phyloP scores from a whole-genome alignment of 805 yeast species.

The Cyberlindnera galapagoensis region DNA sequence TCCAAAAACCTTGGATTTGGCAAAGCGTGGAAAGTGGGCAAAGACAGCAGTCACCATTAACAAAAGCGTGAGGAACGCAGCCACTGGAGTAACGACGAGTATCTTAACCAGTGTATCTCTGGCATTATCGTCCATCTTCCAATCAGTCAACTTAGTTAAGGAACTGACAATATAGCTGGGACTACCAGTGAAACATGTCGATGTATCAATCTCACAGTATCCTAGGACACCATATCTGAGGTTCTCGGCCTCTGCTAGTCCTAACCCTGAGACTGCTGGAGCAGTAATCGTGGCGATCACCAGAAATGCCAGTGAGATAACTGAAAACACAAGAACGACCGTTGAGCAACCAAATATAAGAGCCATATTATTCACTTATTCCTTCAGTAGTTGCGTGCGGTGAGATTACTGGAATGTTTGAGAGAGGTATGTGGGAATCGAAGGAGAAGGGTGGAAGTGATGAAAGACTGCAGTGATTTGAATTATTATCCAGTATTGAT shows the following conservation, averaged over 20 bases:
- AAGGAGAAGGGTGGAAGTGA: no score
- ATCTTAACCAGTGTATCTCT: constrained; percentile 49
- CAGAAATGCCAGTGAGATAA: constrained; percentile 54
- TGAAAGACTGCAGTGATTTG: no score
- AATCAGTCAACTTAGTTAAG: constrained; percentile 29
- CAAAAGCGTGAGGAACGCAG: constrained; percentile 55
- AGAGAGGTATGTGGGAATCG: no score
- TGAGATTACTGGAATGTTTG: no score
- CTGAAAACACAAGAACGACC: constrained; percentile 37
- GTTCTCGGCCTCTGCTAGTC: constrained; percentile 40
- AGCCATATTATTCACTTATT: constrained; percentile 21
- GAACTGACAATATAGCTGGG: constrained; percentile 32
- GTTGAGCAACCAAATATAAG: constrained; percentile 34
- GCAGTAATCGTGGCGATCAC: constrained; percentile 54
- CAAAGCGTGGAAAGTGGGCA: constrained; percentile 26
- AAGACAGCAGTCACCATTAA: constrained; percentile 32
- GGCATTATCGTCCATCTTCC: constrained; percentile 41
- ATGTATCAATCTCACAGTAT: constrained; percentile 36
- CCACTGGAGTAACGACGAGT: constrained; percentile 57
- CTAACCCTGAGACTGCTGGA: constrained; percentile 47
- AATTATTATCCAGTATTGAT: no score
- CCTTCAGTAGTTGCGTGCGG: no score
- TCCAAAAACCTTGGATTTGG: constrained; percentile 26
- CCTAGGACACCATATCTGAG: constrained; percentile 63
- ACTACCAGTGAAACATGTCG: constrained; percentile 38